Percentiles rank a stretch among this genome's conserved stretches.
Evolutionary conservation across 1,284 basidiomycete genomes (phyloP).

Genomic region (Puccinia sorghi): DNA sequence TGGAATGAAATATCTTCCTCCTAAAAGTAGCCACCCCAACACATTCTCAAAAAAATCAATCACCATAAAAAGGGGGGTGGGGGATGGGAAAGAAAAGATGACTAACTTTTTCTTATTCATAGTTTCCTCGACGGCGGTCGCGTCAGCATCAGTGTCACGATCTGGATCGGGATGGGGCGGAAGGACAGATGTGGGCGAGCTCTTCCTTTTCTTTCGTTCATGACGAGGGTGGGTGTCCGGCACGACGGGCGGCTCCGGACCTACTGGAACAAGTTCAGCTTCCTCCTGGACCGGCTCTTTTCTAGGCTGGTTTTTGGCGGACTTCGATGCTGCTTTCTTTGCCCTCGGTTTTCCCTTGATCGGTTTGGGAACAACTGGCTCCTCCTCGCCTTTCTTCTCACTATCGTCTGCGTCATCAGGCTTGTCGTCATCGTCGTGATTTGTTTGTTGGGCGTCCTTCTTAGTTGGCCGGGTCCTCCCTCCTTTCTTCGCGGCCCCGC

Average conservation of each 20-base stretch:
- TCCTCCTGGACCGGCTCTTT: no score
- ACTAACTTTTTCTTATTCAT: slow-evolving; percentile 17
- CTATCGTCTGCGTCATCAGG: neutral
- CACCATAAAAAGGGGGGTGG: neutral
- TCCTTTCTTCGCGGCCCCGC: neutral
- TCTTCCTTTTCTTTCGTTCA: neutral
- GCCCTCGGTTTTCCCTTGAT: neutral
- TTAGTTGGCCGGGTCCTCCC: neutral
- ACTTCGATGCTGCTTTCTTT: neutral
- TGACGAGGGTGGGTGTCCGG: neutral
- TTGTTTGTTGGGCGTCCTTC: neutral
- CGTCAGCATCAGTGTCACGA: neutral
- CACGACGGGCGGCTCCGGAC: neutral
- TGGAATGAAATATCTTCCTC: slow-evolving; percentile 35
- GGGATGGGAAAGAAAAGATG: neutral
- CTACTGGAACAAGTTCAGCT: no score
- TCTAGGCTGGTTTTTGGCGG: neutral
- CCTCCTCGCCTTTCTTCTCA: neutral
- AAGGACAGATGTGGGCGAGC: neutral
- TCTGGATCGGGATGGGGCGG: no score
- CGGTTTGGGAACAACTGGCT: neutral
- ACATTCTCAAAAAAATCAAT: neutral
- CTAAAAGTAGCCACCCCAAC: neutral
- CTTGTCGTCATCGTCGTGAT: neutral
- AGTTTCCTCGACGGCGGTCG: neutral